Conservation (phyloP, 768 basidiomycete species). For the Amanita exitialis region DNA sequence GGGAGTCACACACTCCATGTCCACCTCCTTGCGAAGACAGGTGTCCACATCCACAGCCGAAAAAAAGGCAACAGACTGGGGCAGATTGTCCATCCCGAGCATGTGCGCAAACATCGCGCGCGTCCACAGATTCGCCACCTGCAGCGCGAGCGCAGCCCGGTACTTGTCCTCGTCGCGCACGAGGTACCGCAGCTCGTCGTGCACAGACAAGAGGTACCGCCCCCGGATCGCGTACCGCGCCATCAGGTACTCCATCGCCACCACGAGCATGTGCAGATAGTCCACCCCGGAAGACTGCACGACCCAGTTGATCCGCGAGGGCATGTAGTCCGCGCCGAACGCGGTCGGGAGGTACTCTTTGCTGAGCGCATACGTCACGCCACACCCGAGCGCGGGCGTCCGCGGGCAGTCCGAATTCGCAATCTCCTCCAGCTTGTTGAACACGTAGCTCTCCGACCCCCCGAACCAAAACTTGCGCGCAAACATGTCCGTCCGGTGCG, state of each 20-base stretch:
- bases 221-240: slow-evolving; percentile 76
- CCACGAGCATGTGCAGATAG: slow-evolving; percentile 93
- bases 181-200: slow-evolving; percentile 93
- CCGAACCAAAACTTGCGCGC: slow-evolving; percentile 91
- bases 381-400: slow-evolving; percentile 91
- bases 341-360: slow-evolving; percentile 77
- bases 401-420: slow-evolving; percentile 78
- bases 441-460: slow-evolving; percentile 91
- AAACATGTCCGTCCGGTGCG: slow-evolving; percentile 65
- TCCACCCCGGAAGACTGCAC: slow-evolving; percentile 98
- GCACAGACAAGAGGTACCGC: slow-evolving; percentile 92
- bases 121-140: slow-evolving; percentile 96
- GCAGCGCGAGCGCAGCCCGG: slow-evolving; percentile 85
- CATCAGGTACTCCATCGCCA: slow-evolving; percentile 86
- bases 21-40: slow-evolving; percentile 90
- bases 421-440: slow-evolving; percentile 96
- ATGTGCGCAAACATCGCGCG: slow-evolving; percentile 82
- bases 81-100: slow-evolving; percentile 93
- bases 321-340: slow-evolving; percentile 84
- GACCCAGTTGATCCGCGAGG: slow-evolving; percentile 98
- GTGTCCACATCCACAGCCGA: slow-evolving; percentile 91
- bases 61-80: slow-evolving; percentile 94
- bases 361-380: slow-evolving; percentile 87
- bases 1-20: slow-evolving; percentile 93
- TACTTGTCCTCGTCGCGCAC: slow-evolving; percentile 84